phyloP scores from a whole-genome alignment of 441 rosid genomes.

The Populus hybrid region DNA sequence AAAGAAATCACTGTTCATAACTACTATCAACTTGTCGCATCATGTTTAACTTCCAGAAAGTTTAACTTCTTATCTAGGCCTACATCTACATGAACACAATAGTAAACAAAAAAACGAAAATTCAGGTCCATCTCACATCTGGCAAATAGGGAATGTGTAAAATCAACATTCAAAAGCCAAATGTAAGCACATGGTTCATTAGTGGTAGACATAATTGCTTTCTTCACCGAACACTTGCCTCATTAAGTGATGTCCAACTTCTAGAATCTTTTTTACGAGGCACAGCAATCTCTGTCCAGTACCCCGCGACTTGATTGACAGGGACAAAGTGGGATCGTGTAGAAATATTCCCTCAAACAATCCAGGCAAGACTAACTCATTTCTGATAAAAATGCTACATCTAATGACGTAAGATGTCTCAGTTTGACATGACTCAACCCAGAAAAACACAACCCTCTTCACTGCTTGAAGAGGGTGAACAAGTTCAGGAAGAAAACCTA shows the following conservation, averaged over 20 bases:
- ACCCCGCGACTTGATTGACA: too few species aligned
- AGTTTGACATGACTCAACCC: conserved; percentile 18
- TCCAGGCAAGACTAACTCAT: conserved; percentile 24
- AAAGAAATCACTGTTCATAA: neutral
- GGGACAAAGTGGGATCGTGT: conserved; percentile 43
- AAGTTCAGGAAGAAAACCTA: too few species aligned
- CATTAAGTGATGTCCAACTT: conserved; percentile 23
- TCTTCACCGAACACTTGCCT: conserved; percentile 18
- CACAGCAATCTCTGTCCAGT: too few species aligned
- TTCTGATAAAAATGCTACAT: conserved; percentile 19
- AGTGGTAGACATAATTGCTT: conserved; percentile 19
- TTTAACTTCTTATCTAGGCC: too few species aligned
- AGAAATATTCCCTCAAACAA: conserved; percentile 46
- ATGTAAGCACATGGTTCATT: too few species aligned
- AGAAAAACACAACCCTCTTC: too few species aligned
- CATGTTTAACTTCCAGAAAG: too few species aligned
- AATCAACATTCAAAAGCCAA: too few species aligned
- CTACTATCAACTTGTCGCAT: too few species aligned
- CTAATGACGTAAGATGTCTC: conserved; percentile 13
- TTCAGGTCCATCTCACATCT: neutral
- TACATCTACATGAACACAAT: neutral
- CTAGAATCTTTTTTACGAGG: too few species aligned
- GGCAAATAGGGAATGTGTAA: too few species aligned
- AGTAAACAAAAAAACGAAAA: neutral
- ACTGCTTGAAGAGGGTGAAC: neutral